phyloP scores from a whole-genome alignment of 306 rosid genomes.

The Phaseolus lunatus region DNA sequence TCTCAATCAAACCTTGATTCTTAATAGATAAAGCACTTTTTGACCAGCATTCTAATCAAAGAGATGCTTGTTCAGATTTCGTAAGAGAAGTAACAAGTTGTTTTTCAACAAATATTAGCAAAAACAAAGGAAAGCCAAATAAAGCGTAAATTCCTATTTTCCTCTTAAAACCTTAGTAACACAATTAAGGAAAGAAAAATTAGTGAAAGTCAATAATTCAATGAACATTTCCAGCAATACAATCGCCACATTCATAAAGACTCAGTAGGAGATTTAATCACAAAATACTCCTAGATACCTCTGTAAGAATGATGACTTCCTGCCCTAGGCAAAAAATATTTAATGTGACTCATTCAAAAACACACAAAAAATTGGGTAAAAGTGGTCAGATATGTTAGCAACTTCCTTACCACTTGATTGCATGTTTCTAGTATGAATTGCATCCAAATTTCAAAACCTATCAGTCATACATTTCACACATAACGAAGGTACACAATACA shows the following conservation, averaged over 20 bases:
- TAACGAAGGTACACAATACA: neutral
- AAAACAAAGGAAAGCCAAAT: conserved; percentile 28
- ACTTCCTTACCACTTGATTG: conserved; percentile 20
- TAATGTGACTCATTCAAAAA: conserved; percentile 29
- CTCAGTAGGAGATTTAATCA: conserved; percentile 25
- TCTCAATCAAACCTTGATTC: conserved; percentile 11
- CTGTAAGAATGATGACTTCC: conserved; percentile 15
- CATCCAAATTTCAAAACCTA: conserved; percentile 28
- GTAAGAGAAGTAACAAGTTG: neutral
- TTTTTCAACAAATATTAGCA: conserved; percentile 15
- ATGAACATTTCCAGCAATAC: conserved; percentile 8
- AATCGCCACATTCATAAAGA: neutral
- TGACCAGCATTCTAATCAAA: conserved; percentile 6
- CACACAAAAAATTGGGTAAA: conserved; percentile 26
- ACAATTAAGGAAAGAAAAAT: neutral
- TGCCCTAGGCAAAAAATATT: conserved; percentile 2
- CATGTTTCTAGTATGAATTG: conserved; percentile 29
- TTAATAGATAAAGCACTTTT: conserved; percentile 10
- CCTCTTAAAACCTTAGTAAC: conserved; percentile 21
- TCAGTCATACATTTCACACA: neutral
- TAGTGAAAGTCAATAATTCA: conserved; percentile 3
- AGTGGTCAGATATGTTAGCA: neutral
- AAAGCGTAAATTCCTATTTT: conserved; percentile 9
- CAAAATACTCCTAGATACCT: conserved; percentile 28
- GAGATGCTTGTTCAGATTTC: conserved; percentile 8